Evolutionary conservation across 2,329 filamentous ascomycete genomes (phyloP).

Genomic region (Epichloe uncinata): DNA sequence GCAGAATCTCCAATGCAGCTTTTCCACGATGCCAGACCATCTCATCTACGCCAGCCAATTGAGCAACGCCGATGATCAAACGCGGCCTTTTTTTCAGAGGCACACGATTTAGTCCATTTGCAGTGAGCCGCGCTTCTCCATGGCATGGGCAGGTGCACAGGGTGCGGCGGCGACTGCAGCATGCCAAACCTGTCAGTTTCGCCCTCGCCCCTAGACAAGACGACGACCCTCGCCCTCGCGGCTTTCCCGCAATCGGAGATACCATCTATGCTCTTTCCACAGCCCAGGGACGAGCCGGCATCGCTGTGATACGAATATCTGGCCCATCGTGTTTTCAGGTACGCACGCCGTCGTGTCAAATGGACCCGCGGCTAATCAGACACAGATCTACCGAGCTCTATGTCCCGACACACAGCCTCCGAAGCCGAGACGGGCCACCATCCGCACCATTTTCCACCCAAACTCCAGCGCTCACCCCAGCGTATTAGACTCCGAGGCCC

Average conservation of each 20-base stretch:
- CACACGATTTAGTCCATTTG: not conserved
- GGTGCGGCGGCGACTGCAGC: not conserved
- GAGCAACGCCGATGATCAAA: not conserved
- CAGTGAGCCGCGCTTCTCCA: not conserved
- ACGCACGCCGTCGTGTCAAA: not conserved
- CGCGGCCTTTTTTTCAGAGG: not conserved
- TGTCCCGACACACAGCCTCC: constrained; percentile 34
- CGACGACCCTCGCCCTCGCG: not conserved
- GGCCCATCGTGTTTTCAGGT: constrained; percentile 62
- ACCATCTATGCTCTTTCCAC: constrained; percentile 93
- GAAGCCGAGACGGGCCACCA: constrained; percentile 45
- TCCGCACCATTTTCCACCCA: constrained; percentile 60
- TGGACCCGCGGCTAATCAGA: not conserved
- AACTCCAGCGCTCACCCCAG: constrained; percentile 4
- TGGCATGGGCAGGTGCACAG: not conserved
- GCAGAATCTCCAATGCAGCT: not conserved
- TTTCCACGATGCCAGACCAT: too few species aligned
- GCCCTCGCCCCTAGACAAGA: not conserved
- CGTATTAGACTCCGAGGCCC: constrained; percentile 62
- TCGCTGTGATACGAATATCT: constrained; percentile 80
- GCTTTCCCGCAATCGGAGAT: constrained; percentile 19
- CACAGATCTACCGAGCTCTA: constrained; percentile 35
- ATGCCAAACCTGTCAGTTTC: not conserved
- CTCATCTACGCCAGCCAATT: not conserved
- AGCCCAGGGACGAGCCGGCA: constrained; percentile 71